Percentiles rank a stretch among this genome's conserved stretches.
phyloP scores from a whole-genome alignment of 2,329 filamentous ascomycete species.

The Penicillium expansum region DNA sequence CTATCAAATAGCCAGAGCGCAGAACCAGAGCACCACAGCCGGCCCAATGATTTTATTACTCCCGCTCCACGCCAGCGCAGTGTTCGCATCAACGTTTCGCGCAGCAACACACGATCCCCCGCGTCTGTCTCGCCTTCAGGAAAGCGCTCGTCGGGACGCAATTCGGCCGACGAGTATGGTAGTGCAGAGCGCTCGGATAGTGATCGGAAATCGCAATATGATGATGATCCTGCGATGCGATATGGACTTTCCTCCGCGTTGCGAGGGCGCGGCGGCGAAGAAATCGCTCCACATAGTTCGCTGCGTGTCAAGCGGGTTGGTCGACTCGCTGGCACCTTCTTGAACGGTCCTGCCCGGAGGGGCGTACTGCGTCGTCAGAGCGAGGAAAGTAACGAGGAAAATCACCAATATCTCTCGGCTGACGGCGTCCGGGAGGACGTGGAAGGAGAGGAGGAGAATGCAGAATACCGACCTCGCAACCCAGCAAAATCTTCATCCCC shows the following conservation, averaged over 20 bases:
- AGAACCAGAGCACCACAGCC: conserved; percentile 25
- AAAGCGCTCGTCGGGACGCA: conserved; percentile 31
- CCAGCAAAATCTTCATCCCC: conserved; percentile 31
- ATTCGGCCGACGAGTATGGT: conserved; percentile 31
- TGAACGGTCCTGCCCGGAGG: conserved; percentile 75
- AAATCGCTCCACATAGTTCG: conserved; percentile 66
- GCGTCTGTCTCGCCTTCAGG: conserved; percentile 39
- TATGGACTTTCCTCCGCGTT: conserved; percentile 38
- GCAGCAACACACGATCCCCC: conserved; percentile 43
- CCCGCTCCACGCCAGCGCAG: conserved; percentile 46
- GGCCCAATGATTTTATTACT: conserved; percentile 44
- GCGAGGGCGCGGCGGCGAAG: conserved; percentile 56
- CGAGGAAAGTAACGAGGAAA: conserved; percentile 59
- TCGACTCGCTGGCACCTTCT: conserved; percentile 71
- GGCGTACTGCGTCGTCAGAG: conserved; percentile 62
- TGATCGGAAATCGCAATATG: conserved; percentile 30
- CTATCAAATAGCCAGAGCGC: conserved; percentile 36
- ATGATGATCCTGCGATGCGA: conserved; percentile 36
- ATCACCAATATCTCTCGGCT: conserved; percentile 26
- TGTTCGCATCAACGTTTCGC: conserved; percentile 42
- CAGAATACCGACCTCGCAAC: conserved; percentile 26
- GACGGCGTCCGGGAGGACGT: conserved; percentile 29
- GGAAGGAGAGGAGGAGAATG: conserved; percentile 30
- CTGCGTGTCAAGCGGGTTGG: conserved; percentile 75
- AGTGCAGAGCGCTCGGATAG: conserved; percentile 37